These are phyloP conservation scores for Boletellus ananas DNA, from an alignment of 768 basidiomycete species.

Conservation along the genomic window DNA sequence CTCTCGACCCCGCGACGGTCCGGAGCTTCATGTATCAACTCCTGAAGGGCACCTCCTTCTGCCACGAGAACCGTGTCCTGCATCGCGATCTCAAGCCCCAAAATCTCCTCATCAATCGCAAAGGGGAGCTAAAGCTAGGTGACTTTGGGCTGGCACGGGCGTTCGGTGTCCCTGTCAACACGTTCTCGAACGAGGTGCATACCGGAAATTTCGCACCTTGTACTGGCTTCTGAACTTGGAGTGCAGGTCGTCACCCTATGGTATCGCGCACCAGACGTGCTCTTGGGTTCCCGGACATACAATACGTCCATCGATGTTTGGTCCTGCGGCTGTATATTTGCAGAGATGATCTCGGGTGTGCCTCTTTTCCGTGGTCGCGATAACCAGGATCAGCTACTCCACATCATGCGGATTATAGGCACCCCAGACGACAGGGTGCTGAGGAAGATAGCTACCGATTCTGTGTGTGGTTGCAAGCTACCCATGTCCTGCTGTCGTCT, in stretches of 20 bases:
- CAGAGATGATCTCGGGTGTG: constrained; percentile 98
- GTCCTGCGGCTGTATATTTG: constrained; percentile 99
- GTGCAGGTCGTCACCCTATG: constrained; percentile 91
- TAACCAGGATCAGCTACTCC: constrained; percentile 95
- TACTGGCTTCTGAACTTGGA: constrained; percentile 3
- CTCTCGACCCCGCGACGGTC: constrained; percentile 82
- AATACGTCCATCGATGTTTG: constrained; percentile 98
- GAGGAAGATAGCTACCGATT: constrained; percentile 85
- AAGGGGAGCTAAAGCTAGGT: constrained; percentile 94
- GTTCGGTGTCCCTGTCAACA: constrained; percentile 98
- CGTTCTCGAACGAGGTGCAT: constrained; percentile 91
- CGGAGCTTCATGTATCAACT: constrained; percentile 98
- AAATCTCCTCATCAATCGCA: constrained; percentile 94
- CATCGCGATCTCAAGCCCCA: constrained; percentile 99
- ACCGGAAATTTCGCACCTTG: neutral
- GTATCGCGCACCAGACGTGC: constrained; percentile 98
- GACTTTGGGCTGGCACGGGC: constrained; percentile 98
- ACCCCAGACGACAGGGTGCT: constrained; percentile 88
- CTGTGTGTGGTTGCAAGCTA: constrained; percentile 47
- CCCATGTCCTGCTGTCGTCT: constrained; percentile 2
- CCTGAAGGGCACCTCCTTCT: constrained; percentile 95
- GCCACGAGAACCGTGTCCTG: constrained; percentile 96
- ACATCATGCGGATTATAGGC: constrained; percentile 96
- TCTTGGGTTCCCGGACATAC: constrained; percentile 95
- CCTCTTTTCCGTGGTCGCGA: constrained; percentile 96